phyloP scores from a whole-genome alignment of 2,329 filamentous ascomycete species.

The Scytalidium lignicola region DNA sequence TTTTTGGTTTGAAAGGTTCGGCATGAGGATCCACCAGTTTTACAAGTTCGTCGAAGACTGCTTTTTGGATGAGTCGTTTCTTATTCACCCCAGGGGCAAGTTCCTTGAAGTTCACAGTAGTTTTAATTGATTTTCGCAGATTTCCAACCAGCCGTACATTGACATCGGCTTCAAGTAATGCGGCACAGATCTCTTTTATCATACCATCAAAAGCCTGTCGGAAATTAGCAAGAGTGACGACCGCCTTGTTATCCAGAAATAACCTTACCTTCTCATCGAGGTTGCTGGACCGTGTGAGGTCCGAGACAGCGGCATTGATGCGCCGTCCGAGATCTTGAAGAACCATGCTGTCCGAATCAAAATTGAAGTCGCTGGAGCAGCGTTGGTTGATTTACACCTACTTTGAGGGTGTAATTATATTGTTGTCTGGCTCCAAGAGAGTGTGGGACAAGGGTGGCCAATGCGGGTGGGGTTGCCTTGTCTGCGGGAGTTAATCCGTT shows the following conservation, averaged over 20 bases:
- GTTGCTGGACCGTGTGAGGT: constrained; percentile 86
- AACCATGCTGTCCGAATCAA: constrained; percentile 63
- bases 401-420: too few relatives aligned
- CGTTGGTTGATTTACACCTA: neutral
- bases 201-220: constrained; percentile 86
- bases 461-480: neutral
- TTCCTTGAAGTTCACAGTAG: constrained; percentile 90
- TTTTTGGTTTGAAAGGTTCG: constrained; percentile 94
- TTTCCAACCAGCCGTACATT: constrained; percentile 90
- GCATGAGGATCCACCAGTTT: constrained; percentile 92
- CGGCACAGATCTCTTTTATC: constrained; percentile 97
- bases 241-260: neutral
- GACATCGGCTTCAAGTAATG: constrained; percentile 93
- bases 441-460: neutral
- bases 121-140: constrained; percentile 88
- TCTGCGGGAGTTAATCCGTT: neutral
- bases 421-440: neutral
- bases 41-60: constrained; percentile 95
- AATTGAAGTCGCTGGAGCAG: neutral
- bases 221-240: constrained; percentile 29
- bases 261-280: constrained; percentile 83
- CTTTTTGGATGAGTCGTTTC: constrained; percentile 95
- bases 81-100: constrained; percentile 91
- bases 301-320: constrained; percentile 93
- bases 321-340: constrained; percentile 97